Evolutionary conservation across 768 basidiomycete genomes (phyloP).

Genomic region (Mycena epipterygia): DNA sequence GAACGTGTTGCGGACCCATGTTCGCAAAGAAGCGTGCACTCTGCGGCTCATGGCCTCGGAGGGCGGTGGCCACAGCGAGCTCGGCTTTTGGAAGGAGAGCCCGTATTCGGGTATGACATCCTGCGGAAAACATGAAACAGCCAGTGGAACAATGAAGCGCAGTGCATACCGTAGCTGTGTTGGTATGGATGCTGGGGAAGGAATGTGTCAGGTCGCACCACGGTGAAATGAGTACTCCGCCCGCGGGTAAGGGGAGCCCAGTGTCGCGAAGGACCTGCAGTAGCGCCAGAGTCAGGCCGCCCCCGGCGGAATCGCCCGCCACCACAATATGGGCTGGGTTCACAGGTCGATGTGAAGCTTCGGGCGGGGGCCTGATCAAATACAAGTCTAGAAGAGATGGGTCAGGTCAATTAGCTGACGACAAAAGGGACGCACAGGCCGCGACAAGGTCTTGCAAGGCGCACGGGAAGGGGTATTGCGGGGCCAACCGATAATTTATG

Average conservation of each 20-base stretch:
- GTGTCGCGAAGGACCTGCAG: conserved; percentile 91
- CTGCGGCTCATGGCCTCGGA: conserved; percentile 70
- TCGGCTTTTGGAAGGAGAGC: conserved; percentile 83
- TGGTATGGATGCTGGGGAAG: conserved; percentile 88
- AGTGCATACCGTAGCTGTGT: conserved; percentile 81
- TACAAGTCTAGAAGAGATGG: conserved; percentile 75
- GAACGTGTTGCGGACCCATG: conserved; percentile 71
- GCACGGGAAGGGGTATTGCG: conserved; percentile 97
- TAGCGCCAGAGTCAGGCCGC: conserved; percentile 85
- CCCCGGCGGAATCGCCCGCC: conserved; percentile 95
- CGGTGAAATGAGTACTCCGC: conserved; percentile 90
- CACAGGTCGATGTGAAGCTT: conserved; percentile 82
- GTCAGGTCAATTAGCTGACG: conserved; percentile 4
- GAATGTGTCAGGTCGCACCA: conserved; percentile 96
- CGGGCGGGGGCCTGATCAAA: conserved; percentile 89
- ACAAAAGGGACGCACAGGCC: conserved; percentile 70
- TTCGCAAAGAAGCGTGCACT: conserved; percentile 72
- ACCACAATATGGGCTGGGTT: conserved; percentile 87
- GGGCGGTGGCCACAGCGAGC: conserved; percentile 83
- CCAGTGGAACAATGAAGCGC: background rate
- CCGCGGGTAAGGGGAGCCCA: conserved; percentile 86
- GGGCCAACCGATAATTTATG: conserved; percentile 89
- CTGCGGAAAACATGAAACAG: conserved; percentile 50
- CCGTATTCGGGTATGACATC: conserved; percentile 87
- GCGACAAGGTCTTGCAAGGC: conserved; percentile 91